Evolutionary conservation across 305 asterid species (phyloP), one percentile per base, ranked within the genome.

Genomic region (Euphrasia arctica): DNA sequence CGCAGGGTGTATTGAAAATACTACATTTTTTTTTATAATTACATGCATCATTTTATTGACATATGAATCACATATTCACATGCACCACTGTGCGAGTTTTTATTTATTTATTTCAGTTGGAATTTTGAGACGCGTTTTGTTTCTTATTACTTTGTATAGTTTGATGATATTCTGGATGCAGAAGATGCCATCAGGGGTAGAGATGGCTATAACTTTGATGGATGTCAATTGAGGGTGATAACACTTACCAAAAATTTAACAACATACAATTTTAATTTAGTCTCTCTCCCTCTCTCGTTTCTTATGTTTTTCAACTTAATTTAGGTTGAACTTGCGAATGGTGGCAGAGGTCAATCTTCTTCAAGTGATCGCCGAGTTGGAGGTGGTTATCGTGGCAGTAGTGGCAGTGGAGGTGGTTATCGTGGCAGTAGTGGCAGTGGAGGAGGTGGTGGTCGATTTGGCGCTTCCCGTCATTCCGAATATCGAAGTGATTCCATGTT

Each of bases 271-370:
- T 14, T 13, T 9, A 12, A 4, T 42, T 42, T 48, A 48, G 13
- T 14, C 14, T 49, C 31, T n/a, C 31, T 1, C 27, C 27, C 27
- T 25, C 27, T 69, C 6, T 29, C 9, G 29, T 34, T 48, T 69
- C 64, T 66, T 11, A 69, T 74, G 73, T 31, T 60, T 29, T 73
- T 63, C 15, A 64, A 36, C 67, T 71, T 41, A 72, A 63, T 68
- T 31, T 62, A 94, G 99, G 99, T 94, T 67, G 99, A 94, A 82
- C 95, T 94, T 80, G 98, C 98, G 12, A 98, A 94, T 76, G 97
- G 99, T 29, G 98, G 99, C 60, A 80, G 99, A 74, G 98, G 98
- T 32, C 88, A 83, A 67, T 84, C 97, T 32, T 91, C 93, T 64
- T 91, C 97, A 29, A 78, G 90, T 78, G 98, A 91, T 65, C 97